Evolutionary conservation across 2,329 filamentous ascomycete genomes (phyloP).

Genomic region (Zelopaecilomyces penicillatus): DNA sequence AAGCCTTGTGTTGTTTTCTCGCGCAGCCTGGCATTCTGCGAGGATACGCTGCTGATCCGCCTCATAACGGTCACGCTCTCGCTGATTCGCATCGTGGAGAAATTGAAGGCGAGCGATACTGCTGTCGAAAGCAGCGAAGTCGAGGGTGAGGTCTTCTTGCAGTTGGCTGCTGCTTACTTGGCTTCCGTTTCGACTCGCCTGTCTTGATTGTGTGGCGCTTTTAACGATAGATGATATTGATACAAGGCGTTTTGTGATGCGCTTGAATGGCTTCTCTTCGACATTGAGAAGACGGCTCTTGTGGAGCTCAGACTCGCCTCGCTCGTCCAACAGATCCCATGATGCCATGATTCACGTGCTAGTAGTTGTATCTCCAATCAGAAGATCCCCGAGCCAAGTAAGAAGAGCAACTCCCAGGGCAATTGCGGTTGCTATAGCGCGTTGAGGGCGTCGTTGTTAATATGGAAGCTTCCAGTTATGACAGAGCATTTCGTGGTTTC

Average conservation of each 20-base stretch:
- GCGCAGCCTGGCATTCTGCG: constrained; percentile 67
- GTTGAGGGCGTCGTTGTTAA: no score
- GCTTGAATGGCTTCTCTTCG: constrained; percentile 87
- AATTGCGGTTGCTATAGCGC: no score
- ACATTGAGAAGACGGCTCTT: constrained; percentile 79
- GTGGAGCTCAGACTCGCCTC: constrained; percentile 77
- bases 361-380: no score
- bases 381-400: no score
- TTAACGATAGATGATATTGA: constrained; percentile 55
- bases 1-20: constrained; percentile 64
- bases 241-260: constrained; percentile 74
- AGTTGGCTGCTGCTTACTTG: constrained; percentile 46
- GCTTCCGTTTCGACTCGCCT: constrained; percentile 30
- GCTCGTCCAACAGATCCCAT: constrained; percentile 64
- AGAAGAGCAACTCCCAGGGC: no score
- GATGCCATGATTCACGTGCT: constrained; percentile 28
- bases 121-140: constrained; percentile 82
- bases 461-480: no score
- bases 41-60: constrained; percentile 72
- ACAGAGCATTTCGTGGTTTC: no score
- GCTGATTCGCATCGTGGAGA: constrained; percentile 71
- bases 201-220: constrained; percentile 13
- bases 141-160: constrained; percentile 74
- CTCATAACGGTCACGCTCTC: constrained; percentile 76
- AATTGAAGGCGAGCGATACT: constrained; percentile 84